Conservation (phyloP, 2,329 filamentous ascomycete species). For the Metarhizium robertsii region DNA sequence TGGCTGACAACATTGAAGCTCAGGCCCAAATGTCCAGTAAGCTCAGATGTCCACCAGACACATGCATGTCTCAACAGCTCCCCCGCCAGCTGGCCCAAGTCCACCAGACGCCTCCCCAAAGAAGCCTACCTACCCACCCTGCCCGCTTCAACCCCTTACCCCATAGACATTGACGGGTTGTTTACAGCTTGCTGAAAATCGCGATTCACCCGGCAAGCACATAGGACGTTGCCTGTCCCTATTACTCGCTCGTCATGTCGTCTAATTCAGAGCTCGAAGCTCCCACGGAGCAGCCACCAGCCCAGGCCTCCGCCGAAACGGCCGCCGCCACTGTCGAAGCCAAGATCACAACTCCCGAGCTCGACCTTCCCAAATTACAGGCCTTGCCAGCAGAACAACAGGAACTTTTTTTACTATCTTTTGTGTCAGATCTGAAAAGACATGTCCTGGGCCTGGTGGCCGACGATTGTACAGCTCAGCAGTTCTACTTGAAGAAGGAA, state of each 20-base stretch:
- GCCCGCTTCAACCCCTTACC: background rate
- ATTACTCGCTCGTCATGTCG: conserved; percentile 21
- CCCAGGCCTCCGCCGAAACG: conserved; percentile 9
- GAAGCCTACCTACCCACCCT: background rate
- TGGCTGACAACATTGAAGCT: background rate
- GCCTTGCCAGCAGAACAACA: conserved; percentile 88
- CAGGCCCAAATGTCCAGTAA: background rate
- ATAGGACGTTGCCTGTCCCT: conserved; percentile 13
- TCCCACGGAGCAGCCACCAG: conserved; percentile 13
- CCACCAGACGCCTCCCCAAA: too few species aligned
- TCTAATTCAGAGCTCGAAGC: conserved; percentile 26
- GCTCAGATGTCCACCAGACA: too few species aligned
- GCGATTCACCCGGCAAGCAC: background rate
- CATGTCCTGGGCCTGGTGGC: conserved; percentile 67
- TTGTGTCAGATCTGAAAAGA: conserved; percentile 71
- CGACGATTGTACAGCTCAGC: conserved; percentile 78
- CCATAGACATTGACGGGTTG: background rate
- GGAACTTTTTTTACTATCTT: conserved; percentile 85
- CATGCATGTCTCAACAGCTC: background rate
- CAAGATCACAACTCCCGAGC: conserved; percentile 56
- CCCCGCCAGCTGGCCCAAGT: background rate
- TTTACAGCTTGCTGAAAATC: background rate
- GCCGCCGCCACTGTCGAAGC: conserved; percentile 21
- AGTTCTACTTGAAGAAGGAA: conserved; percentile 88
- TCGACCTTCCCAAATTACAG: conserved; percentile 85